phyloP scores from a whole-genome alignment of 768 basidiomycete genomes.

The Xerocomellus intermedius region DNA sequence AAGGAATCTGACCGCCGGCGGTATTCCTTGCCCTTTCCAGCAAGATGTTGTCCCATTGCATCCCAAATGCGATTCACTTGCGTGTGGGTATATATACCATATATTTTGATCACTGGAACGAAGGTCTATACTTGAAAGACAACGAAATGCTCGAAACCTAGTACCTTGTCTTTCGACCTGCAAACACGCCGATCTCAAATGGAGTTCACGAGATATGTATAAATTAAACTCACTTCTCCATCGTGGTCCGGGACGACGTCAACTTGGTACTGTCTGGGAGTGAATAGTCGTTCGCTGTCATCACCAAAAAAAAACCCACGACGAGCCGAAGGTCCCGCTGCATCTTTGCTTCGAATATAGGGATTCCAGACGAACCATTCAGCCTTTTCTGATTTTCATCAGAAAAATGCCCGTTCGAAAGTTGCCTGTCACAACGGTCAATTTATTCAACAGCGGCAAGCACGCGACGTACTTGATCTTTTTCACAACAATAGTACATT shows the following conservation, averaged over 20 bases:
- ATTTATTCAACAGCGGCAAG: not conserved
- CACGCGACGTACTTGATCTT: conserved; percentile 56
- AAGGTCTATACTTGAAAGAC: not conserved
- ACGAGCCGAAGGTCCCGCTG: conserved; percentile 50
- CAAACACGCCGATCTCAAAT: conserved; percentile 7
- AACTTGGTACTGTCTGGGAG: conserved; percentile 42
- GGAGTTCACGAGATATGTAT: not conserved
- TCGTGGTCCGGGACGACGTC: conserved; percentile 44
- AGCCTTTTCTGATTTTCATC: conserved; percentile 65
- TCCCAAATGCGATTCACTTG: conserved; percentile 51
- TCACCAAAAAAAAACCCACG: conserved; percentile 32
- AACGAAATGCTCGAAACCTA: not conserved
- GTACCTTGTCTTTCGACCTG: conserved; percentile 43
- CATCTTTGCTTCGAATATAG: conserved; percentile 71
- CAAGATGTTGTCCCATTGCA: conserved; percentile 41
- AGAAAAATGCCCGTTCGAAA: conserved; percentile 70
- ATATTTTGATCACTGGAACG: conserved; percentile 44
- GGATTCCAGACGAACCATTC: conserved; percentile 45
- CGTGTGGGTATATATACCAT: conserved; percentile 49
- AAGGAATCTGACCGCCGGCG: conserved; percentile 39
- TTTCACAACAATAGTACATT: conserved; percentile 56
- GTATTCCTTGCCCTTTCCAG: conserved; percentile 51
- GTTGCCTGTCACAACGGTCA: conserved; percentile 43
- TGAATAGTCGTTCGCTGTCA: not conserved
- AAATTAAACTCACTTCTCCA: conserved; percentile 22